These are phyloP conservation scores for Halteria grandinella DNA, from an alignment of 73 alveolate species.

Conservation along the genomic window DNA sequence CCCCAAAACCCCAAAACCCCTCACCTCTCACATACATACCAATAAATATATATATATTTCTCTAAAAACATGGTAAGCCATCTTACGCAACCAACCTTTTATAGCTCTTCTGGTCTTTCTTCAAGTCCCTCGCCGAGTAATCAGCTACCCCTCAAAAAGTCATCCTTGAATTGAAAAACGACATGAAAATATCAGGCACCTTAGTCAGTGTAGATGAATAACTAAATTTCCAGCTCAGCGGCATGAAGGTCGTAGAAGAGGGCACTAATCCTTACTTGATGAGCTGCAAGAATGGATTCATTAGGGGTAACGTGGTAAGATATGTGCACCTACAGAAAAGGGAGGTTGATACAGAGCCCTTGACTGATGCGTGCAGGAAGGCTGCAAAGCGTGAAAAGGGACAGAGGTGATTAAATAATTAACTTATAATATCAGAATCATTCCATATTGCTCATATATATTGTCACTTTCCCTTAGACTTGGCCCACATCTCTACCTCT, in stretches of 20 bases:
- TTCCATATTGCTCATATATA: too few species aligned
- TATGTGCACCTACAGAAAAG: conserved; percentile 19
- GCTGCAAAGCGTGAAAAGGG: conserved; percentile 36
- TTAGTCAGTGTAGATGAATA: conserved; percentile 19
- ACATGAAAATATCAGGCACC: conserved; percentile 38
- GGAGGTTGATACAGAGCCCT: conserved; percentile 32
- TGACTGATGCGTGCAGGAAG: conserved; percentile 52
- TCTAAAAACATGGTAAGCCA: too few species aligned
- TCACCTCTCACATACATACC: too few species aligned
- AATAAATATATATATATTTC: too few species aligned
- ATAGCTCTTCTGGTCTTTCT: too few species aligned
- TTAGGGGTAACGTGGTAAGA: conserved; percentile 47
- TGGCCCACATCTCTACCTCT: conserved; percentile 35
- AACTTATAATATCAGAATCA: too few species aligned
- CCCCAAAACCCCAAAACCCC: too few species aligned
- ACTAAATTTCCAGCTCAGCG: conserved; percentile 3
- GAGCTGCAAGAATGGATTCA: conserved; percentile 42
- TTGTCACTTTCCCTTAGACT: too few species aligned
- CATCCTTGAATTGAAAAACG: conserved; percentile 35
- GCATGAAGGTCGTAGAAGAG: conserved; percentile 39
- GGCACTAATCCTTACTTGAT: conserved; percentile 36
- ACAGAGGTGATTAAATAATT: not conserved
- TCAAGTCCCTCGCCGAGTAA: too few species aligned
- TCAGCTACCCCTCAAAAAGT: too few species aligned
- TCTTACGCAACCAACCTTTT: too few species aligned